Percentiles rank a stretch among this genome's conserved stretches.
Conservation (phyloP, 75 land plant species). For the Chamaecyparis obtusa region DNA sequence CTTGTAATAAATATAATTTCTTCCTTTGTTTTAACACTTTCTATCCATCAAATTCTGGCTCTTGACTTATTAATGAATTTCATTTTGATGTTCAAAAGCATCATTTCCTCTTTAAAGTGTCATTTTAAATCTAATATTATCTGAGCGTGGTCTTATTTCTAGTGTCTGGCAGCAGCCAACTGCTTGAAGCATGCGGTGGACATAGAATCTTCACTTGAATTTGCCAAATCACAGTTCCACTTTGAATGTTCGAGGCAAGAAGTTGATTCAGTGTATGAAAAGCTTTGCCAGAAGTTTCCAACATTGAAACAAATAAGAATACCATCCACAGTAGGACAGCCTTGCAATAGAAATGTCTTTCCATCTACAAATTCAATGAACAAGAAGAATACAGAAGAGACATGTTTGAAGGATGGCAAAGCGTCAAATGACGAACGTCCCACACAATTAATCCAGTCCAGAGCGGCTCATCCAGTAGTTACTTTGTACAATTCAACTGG, state of each 20-base stretch:
- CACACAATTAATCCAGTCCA: background rate
- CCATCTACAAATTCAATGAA: background rate
- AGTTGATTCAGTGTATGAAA: conserved; percentile 29
- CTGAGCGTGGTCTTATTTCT: conserved; percentile 4
- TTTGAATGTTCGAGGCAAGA: conserved; percentile 43
- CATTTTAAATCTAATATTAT: background rate
- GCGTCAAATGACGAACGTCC: background rate
- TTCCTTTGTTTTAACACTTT: background rate
- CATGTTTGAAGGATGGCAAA: background rate
- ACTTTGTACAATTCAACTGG: background rate
- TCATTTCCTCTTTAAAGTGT: background rate
- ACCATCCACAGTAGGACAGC: conserved; percentile 1
- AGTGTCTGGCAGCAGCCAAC: conserved; percentile 83
- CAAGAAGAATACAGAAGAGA: background rate
- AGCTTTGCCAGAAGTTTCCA: conserved; percentile 10
- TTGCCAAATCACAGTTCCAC: conserved; percentile 40
- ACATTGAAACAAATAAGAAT: background rate
- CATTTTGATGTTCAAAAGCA: background rate
- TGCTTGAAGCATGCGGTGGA: conserved; percentile 37
- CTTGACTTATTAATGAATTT: background rate
- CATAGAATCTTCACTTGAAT: conserved; percentile 32
- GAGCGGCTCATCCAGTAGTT: background rate
- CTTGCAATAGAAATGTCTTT: background rate
- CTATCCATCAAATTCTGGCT: background rate
- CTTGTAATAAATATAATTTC: background rate